Conservation (phyloP, 2,329 filamentous ascomycete genomes). For the Thielaviopsis musarum region DNA sequence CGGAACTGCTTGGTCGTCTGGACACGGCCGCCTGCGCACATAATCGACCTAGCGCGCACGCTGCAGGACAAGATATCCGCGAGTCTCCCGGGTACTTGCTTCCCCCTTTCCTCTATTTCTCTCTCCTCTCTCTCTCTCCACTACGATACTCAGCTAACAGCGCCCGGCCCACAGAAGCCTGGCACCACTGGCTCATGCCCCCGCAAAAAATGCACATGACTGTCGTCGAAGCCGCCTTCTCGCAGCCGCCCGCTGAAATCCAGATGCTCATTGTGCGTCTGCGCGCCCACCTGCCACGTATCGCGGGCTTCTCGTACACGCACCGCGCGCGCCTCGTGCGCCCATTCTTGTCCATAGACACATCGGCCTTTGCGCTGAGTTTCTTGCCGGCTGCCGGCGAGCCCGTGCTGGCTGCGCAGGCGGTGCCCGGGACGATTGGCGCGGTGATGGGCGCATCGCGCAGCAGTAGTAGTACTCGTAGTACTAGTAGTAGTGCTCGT, state of each 20-base stretch:
- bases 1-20: slow-evolving; percentile 77
- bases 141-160: not conserved
- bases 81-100: slow-evolving; percentile 48
- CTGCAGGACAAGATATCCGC: slow-evolving; percentile 50
- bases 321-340: slow-evolving; percentile 64
- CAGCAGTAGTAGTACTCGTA: no score
- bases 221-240: slow-evolving; percentile 69
- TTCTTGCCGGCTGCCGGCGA: slow-evolving; percentile 68
- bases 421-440: not conserved
- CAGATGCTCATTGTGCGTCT: slow-evolving; percentile 41
- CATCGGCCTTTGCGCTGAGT: slow-evolving; percentile 69
- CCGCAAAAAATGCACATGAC: slow-evolving; percentile 67
- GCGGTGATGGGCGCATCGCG: slow-evolving; percentile 7
- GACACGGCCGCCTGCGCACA: slow-evolving; percentile 61
- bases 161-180: not conserved
- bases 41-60: slow-evolving; percentile 48
- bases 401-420: slow-evolving; percentile 18
- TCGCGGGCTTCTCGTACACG: slow-evolving; percentile 48
- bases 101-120: slow-evolving; percentile 11
- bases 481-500: no score
- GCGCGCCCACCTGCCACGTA: slow-evolving; percentile 34
- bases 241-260: slow-evolving; percentile 53
- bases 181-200: slow-evolving; percentile 80
- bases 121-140: not conserved
- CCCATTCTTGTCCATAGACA: slow-evolving; percentile 69